Evolutionary conservation across 352 stramenopile species (phyloP).

Genomic region (Pythium aristosporum): DNA sequence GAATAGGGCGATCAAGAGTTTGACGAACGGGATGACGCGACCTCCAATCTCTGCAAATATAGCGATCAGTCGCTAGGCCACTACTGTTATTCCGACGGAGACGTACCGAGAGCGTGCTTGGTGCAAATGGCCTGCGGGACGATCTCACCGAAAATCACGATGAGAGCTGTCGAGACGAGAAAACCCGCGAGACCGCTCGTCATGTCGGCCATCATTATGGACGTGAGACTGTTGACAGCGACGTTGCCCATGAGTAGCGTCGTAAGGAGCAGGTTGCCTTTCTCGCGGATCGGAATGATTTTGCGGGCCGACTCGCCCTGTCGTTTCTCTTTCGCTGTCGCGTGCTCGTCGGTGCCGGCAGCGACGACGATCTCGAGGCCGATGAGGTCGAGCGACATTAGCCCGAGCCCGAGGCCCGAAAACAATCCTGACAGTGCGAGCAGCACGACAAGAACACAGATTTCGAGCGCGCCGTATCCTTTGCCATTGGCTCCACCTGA

Average conservation of each 20-base stretch:
- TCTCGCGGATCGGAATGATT: conserved; percentile 89
- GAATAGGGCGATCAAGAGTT: conserved; percentile 91
- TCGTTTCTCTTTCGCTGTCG: conserved; percentile 60
- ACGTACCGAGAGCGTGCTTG: conserved; percentile 78
- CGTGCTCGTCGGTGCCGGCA: conserved; percentile 81
- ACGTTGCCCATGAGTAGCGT: conserved; percentile 96
- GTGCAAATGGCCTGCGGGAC: conserved; percentile 90
- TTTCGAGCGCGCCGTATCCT: conserved; percentile 34
- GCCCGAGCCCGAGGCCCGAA: conserved; percentile 92
- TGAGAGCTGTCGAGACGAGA: conserved; percentile 90
- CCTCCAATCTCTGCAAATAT: conserved; percentile 52
- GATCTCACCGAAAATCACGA: conserved; percentile 95
- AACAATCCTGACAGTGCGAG: conserved; percentile 91
- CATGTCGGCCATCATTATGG: conserved; percentile 93
- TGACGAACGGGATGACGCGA: conserved; percentile 89
- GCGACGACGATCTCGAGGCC: conserved; percentile 96
- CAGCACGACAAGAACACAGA: conserved; percentile 52
- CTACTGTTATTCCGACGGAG: conserved; percentile 8
- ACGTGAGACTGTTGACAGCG: conserved; percentile 95
- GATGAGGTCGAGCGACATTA: conserved; percentile 97
- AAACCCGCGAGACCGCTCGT: conserved; percentile 81
- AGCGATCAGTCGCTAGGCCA: not conserved
- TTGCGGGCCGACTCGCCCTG: conserved; percentile 61
- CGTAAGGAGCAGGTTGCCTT: conserved; percentile 96
- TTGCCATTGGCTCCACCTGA: not conserved